phyloP scores from a whole-genome alignment of 2,329 filamentous ascomycete species.

The Gliomastix tumulicola region DNA sequence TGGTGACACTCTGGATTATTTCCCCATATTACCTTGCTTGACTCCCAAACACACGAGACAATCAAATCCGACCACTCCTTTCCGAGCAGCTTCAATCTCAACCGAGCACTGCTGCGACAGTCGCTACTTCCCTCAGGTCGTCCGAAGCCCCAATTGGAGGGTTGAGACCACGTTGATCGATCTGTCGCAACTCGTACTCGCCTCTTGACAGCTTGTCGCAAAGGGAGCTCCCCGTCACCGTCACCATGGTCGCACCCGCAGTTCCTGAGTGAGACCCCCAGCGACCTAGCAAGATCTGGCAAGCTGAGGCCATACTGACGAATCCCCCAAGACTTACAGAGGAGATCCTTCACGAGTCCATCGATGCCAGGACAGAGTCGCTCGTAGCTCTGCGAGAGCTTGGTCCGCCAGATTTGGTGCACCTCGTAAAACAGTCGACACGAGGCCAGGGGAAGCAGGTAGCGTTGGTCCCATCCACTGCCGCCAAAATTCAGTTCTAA shows the following conservation, averaged over 20 bases:
- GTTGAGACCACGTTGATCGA: too few species aligned
- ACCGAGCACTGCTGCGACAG: too few species aligned
- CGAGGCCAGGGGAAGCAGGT: slow-evolving; percentile 52
- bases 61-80: too few species aligned
- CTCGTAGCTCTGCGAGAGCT: slow-evolving; percentile 82
- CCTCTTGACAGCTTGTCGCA: slow-evolving; percentile 3
- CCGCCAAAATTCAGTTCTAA: slow-evolving; percentile 9
- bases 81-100: too few species aligned
- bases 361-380: slow-evolving; percentile 88
- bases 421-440: slow-evolving; percentile 72
- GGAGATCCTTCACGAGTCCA: slow-evolving; percentile 83
- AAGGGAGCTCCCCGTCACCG: slow-evolving; percentile 3
- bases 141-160: too few species aligned
- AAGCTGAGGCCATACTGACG: too few species aligned
- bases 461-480: slow-evolving; percentile 6
- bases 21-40: too few species aligned
- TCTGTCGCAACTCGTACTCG: neutral
- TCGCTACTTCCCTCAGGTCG: too few species aligned
- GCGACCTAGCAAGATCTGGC: neutral
- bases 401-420: slow-evolving; percentile 90
- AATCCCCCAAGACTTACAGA: slow-evolving; percentile 69
- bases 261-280: slow-evolving; percentile 70
- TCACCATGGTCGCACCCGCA: slow-evolving; percentile 64
- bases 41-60: too few species aligned
- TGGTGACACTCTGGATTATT: too few species aligned